phyloP scores from a whole-genome alignment of 176 grass and related monocot genomes.

The Musa troglodytarum region DNA sequence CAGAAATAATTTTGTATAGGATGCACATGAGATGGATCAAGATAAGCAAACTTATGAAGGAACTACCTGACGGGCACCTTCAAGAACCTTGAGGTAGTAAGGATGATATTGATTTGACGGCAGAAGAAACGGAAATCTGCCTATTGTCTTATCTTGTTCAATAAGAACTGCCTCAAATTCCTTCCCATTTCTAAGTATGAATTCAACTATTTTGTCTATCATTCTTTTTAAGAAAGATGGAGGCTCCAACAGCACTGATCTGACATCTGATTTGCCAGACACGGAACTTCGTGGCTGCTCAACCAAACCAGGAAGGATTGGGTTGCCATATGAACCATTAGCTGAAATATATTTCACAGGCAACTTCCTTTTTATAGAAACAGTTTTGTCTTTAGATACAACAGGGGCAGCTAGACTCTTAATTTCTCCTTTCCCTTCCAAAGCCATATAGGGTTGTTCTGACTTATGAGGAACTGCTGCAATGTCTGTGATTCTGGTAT shows the following conservation, averaged over 20 bases:
- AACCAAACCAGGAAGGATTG: not conserved
- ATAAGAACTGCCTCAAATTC: conserved; percentile 84
- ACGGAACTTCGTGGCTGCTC: conserved; percentile 22
- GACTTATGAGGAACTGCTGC: not conserved
- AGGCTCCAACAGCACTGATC: conserved; percentile 68
- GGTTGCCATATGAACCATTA: conserved; percentile 19
- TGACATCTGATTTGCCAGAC: conserved; percentile 33
- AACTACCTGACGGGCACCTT: conserved; percentile 70
- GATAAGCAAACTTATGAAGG: not conserved
- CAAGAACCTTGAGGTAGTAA: conserved; percentile 72
- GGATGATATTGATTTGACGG: conserved; percentile 68
- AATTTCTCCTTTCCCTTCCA: conserved; percentile 30
- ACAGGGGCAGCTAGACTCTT: conserved; percentile 14
- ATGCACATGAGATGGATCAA: not conserved
- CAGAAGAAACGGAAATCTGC: conserved; percentile 84
- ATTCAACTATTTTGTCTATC: conserved; percentile 94
- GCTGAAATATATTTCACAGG: conserved; percentile 12
- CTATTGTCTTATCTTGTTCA: conserved; percentile 67
- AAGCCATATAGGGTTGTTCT: conserved; percentile 6
- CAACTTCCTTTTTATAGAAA: conserved; percentile 59
- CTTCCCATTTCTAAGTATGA: conserved; percentile 78
- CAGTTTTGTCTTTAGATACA: conserved; percentile 39
- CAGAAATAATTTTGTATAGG: not conserved
- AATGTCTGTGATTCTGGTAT: not conserved
- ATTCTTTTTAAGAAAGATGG: conserved; percentile 66